A percentile compares a stretch with the other conserved stretches of the same genome.
These are phyloP conservation scores for Fusarium phyllophilum DNA, from an alignment of 2,329 filamentous ascomycete species.

Conservation along the genomic window DNA sequence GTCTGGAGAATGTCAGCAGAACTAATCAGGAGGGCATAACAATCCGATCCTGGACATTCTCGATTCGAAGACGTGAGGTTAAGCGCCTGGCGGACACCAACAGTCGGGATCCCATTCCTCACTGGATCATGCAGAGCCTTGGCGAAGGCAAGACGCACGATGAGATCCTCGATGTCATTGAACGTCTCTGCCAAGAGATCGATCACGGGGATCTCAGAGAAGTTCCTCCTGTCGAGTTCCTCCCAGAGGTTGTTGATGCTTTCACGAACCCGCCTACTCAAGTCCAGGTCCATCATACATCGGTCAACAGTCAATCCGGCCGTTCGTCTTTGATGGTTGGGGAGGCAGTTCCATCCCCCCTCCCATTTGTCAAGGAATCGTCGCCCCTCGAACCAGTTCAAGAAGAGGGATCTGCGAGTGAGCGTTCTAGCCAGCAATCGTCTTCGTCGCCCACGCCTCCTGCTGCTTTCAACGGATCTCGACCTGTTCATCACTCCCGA, in stretches of 20 bases:
- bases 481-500: conserved; percentile 14
- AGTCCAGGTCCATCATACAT: conserved; percentile 24
- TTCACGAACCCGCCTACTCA: conserved; percentile 36
- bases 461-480: conserved; percentile 16
- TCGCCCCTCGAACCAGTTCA: conserved; percentile 42
- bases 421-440: conserved; percentile 17
- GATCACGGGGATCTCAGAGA: conserved; percentile 53
- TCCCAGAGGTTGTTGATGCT: conserved; percentile 62
- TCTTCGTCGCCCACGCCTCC: conserved; percentile 32
- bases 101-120: conserved; percentile 37
- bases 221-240: conserved; percentile 68
- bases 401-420: conserved; percentile 33
- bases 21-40: conserved; percentile 46
- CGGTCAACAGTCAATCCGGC: conserved; percentile 5
- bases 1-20: conserved; percentile 52
- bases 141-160: conserved; percentile 59
- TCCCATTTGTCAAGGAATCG: conserved; percentile 39
- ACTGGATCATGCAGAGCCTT: conserved; percentile 61
- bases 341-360: conserved; percentile 34
- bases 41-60: conserved; percentile 66
- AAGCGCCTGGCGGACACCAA: conserved; percentile 58
- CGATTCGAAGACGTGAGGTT: conserved; percentile 72
- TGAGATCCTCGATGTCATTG: conserved; percentile 60
- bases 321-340: conserved; percentile 17
- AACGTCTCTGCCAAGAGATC: conserved; percentile 58